A percentile compares a stretch with the other conserved stretches of the same genome.
phyloP scores from a whole-genome alignment of 208 protist genomes.

The Trichomonas vaginalis region DNA sequence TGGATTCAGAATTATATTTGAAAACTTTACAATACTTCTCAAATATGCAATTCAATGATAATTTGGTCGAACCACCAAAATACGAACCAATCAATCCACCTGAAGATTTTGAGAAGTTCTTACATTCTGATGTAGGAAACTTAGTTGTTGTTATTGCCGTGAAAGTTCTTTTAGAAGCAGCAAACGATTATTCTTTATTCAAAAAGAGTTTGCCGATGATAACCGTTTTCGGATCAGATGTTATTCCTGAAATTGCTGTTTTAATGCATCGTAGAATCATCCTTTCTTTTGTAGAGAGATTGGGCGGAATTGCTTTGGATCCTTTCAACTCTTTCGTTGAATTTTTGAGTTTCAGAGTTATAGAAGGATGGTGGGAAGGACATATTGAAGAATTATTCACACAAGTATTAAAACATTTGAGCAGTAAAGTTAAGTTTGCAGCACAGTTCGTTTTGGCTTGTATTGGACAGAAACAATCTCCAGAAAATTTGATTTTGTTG shows the following conservation, averaged over 20 bases:
- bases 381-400: not conserved
- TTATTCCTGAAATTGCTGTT: not conserved
- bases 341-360: not conserved
- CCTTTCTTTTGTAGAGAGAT: not conserved
- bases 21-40: not conserved
- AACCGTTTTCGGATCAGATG: not conserved
- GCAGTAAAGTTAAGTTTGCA: not conserved
- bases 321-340: not conserved
- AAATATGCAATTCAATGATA: not conserved
- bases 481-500: not conserved
- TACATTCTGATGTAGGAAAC: not conserved
- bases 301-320: not conserved
- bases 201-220: not conserved
- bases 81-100: not conserved
- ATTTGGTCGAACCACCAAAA: not conserved
- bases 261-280: not conserved
- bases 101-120: not conserved
- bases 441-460: not conserved
- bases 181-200: not conserved
- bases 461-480: not conserved
- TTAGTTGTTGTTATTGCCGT: not conserved
- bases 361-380: not conserved
- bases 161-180: not conserved
- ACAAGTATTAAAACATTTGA: not conserved
- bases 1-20: not conserved